A percentile compares a stretch with the other conserved stretches of the same genome.
phyloP scores from a whole-genome alignment of 2,329 filamentous ascomycete genomes.

The Thermochaetoides dissita region DNA sequence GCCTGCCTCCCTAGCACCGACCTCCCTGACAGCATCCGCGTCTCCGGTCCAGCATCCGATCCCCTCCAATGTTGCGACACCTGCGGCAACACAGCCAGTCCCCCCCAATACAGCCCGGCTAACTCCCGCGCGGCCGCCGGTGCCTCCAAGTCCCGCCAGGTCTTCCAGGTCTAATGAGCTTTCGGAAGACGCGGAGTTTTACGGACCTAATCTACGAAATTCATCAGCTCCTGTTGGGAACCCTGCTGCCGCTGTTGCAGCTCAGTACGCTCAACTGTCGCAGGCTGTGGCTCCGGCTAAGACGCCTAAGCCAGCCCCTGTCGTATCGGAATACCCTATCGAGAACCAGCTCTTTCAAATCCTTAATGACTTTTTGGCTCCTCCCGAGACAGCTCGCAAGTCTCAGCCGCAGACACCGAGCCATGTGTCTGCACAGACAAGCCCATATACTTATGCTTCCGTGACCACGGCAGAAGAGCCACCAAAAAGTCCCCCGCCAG shows the following conservation, averaged over 20 bases:
- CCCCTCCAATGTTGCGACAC: not conserved
- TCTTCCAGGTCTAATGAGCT: constrained; percentile 14
- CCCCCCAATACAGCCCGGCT: not conserved
- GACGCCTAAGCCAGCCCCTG: no score
- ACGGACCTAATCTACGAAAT: constrained; percentile 5
- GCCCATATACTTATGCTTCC: constrained; percentile 40
- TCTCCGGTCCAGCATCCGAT: not conserved
- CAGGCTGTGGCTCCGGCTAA: no score
- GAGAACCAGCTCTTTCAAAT: constrained; percentile 32
- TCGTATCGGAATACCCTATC: constrained; percentile 15
- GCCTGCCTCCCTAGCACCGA: no score
- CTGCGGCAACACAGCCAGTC: not conserved
- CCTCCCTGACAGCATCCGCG: no score
- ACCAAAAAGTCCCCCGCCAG: constrained; percentile 19
- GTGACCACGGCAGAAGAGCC: constrained; percentile 33
- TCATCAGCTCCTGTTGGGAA: no score
- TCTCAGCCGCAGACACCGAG: constrained; percentile 12
- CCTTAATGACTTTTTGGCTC: constrained; percentile 34
- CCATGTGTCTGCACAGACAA: constrained; percentile 18
- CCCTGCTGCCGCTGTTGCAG: no score
- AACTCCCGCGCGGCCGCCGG: not conserved
- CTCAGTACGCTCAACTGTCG: no score
- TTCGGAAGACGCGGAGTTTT: constrained; percentile 13
- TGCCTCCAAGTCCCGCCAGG: constrained; percentile 7
- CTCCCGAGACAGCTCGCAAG: constrained; percentile 21